These are phyloP conservation scores for Achaetomiella virescens DNA, from an alignment of 495 filamentous ascomycete species.

Conservation along the genomic window DNA sequence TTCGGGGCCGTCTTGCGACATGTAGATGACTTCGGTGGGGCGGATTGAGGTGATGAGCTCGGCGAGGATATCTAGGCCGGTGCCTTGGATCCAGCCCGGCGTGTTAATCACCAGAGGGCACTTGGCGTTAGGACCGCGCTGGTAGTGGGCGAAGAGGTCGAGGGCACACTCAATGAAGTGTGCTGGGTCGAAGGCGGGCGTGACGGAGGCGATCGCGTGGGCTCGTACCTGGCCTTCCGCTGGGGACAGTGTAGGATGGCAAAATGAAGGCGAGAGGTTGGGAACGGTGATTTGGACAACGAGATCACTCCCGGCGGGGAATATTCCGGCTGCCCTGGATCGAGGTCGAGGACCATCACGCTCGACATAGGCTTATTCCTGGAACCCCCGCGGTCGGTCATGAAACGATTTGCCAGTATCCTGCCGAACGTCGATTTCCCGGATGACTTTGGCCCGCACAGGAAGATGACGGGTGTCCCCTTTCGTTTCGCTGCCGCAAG, in stretches of 20 bases:
- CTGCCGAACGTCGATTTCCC: constrained; percentile 84
- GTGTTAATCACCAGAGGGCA: constrained; percentile 72
- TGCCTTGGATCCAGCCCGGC: constrained; percentile 75
- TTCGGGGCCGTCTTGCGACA: constrained; percentile 61
- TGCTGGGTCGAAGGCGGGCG: constrained; percentile 61
- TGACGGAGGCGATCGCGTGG: constrained; percentile 67
- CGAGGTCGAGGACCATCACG: constrained; percentile 69
- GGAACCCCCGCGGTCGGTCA: constrained; percentile 41
- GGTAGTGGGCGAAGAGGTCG: constrained; percentile 64
- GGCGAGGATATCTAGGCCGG: constrained; percentile 62
- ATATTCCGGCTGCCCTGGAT: constrained; percentile 81
- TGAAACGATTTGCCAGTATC: constrained; percentile 67
- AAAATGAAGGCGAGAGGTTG: constrained; percentile 69
- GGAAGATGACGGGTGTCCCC: constrained; percentile 42
- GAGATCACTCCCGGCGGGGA: constrained; percentile 71
- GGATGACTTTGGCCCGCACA: constrained; percentile 75
- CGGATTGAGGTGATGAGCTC: constrained; percentile 49
- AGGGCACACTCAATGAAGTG: constrained; percentile 63
- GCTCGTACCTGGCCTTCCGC: constrained; percentile 40
- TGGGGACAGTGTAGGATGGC: constrained; percentile 48
- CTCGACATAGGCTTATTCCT: constrained; percentile 22
- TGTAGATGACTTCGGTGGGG: constrained; percentile 63
- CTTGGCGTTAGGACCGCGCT: constrained; percentile 29
- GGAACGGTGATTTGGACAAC: constrained; percentile 57
- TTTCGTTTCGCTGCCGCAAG: constrained; percentile 37